phyloP scores from a whole-genome alignment of 768 basidiomycete species.

The Coprinellus micaceus region DNA sequence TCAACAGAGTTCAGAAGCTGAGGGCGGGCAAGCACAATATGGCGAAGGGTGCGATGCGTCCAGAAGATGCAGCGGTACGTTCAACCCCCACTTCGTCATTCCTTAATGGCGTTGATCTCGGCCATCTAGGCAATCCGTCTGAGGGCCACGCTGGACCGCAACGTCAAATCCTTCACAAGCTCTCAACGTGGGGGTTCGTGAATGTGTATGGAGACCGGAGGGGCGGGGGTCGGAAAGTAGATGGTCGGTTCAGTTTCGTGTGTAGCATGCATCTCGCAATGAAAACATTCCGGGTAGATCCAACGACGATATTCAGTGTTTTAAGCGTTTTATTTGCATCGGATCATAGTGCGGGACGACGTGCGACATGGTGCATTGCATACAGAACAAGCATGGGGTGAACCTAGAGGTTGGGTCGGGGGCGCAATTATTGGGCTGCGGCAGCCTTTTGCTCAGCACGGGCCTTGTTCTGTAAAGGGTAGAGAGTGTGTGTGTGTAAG shows the following conservation, averaged over 20 bases:
- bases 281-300: not conserved
- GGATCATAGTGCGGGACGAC: not conserved
- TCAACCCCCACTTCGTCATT: not conserved
- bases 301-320: constrained; percentile 1
- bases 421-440: constrained; percentile 26
- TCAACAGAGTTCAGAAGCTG: constrained; percentile 47
- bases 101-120: not conserved
- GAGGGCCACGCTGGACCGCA: constrained; percentile 60
- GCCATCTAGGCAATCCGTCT: constrained; percentile 58
- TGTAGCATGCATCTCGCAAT: not conserved
- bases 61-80: constrained; percentile 79
- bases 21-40: constrained; percentile 79
- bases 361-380: constrained; percentile 5
- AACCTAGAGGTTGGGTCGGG: not conserved
- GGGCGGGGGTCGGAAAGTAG: not conserved
- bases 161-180: constrained; percentile 22
- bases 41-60: constrained; percentile 80
- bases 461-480: constrained; percentile 53
- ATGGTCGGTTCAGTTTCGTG: not conserved
- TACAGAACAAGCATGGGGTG: constrained; percentile 7
- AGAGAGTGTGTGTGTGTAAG: too few relatives aligned
- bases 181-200: not conserved
- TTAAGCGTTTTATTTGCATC: constrained; percentile 10
- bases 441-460: constrained; percentile 58
- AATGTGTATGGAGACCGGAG: too few relatives aligned